A percentile compares a stretch with the other conserved stretches of the same genome.
Evolutionary conservation across 2,329 filamentous ascomycete species (phyloP).

Genomic region (Diaporthe ampelina): DNA sequence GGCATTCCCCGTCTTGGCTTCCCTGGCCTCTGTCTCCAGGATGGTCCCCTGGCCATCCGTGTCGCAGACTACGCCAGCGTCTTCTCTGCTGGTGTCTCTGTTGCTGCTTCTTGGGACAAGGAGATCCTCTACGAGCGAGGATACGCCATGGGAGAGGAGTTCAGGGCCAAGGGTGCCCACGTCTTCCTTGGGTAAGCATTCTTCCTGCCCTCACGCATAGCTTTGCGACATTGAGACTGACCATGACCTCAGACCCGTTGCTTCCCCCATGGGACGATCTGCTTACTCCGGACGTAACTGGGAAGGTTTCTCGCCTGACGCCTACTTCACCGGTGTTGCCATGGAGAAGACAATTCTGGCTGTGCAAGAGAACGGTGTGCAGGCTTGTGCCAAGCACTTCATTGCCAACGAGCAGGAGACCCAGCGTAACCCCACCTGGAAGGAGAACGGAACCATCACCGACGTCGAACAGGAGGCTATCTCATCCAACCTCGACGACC

Average conservation of each 20-base stretch:
- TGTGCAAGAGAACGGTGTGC: slow-evolving; percentile 82
- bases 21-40: slow-evolving; percentile 75
- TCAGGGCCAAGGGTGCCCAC: slow-evolving; percentile 82
- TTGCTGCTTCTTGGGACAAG: slow-evolving; percentile 79
- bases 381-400: slow-evolving; percentile 84
- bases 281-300: slow-evolving; percentile 59
- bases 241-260: slow-evolving; percentile 15
- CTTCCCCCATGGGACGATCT: slow-evolving; percentile 56
- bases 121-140: slow-evolving; percentile 68
- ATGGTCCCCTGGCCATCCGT: slow-evolving; percentile 77
- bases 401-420: slow-evolving; percentile 79
- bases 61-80: slow-evolving; percentile 76
- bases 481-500: slow-evolving; percentile 77
- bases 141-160: slow-evolving; percentile 69
- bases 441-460: slow-evolving; percentile 52
- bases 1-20: slow-evolving; percentile 69
- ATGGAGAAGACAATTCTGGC: slow-evolving; percentile 80
- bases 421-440: slow-evolving; percentile 46
- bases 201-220: slow-evolving; percentile 11
- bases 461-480: slow-evolving; percentile 70
- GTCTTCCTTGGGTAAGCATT: slow-evolving; percentile 72
- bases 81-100: slow-evolving; percentile 78
- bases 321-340: slow-evolving; percentile 78
- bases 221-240: background rate
- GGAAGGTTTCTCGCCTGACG: slow-evolving; percentile 80